A percentile compares a stretch with the other conserved stretches of the same genome.
Evolutionary conservation across 148 eudicot genomes (phyloP).

Genomic region (Fagopyrum tataricum): DNA sequence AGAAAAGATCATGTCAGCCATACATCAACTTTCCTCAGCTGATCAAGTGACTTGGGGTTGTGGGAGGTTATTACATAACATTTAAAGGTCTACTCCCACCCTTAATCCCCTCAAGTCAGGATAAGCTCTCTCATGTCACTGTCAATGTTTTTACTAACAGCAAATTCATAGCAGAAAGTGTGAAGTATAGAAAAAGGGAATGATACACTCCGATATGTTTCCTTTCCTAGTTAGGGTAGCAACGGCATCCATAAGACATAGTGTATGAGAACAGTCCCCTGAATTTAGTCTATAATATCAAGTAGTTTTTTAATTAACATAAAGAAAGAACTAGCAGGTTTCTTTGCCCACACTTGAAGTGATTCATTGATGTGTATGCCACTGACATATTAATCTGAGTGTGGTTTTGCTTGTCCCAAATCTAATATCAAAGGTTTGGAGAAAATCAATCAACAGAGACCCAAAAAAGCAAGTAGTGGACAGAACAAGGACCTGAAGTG

Average conservation of each 20-base stretch:
- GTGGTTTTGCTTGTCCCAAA: background rate
- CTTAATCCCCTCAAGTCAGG: too few species aligned
- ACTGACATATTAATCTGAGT: background rate
- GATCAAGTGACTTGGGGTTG: background rate
- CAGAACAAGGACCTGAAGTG: constrained; percentile 57
- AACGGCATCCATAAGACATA: background rate
- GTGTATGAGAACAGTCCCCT: background rate
- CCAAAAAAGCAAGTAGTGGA: background rate
- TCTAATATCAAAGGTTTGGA: background rate
- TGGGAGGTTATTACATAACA: background rate
- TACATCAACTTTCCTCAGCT: background rate
- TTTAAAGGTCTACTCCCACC: too few species aligned
- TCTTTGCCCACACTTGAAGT: background rate
- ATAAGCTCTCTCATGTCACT: too few species aligned
- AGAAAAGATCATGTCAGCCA: background rate
- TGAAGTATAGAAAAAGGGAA: background rate
- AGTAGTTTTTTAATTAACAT: background rate
- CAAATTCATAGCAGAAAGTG: background rate
- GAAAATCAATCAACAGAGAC: background rate
- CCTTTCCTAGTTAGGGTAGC: background rate
- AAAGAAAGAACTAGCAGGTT: background rate
- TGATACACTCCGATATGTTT: background rate
- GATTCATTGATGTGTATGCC: background rate
- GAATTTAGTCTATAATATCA: background rate
- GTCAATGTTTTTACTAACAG: background rate